phyloP scores from a whole-genome alignment of 2,329 filamentous ascomycete genomes.

The Tolypocladium cylindrosporum region DNA sequence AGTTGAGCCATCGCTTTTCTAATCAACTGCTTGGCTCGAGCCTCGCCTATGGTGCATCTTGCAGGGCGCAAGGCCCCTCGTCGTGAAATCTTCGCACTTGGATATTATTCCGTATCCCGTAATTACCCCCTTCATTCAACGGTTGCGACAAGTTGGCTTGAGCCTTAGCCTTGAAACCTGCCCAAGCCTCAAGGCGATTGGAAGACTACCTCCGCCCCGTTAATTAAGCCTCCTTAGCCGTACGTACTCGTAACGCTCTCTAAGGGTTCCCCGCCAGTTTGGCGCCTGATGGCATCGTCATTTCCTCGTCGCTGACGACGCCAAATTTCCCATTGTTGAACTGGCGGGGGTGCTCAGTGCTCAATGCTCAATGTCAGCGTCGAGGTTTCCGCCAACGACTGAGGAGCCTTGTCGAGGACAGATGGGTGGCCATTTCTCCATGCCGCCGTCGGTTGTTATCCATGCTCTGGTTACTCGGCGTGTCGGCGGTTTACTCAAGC shows the following conservation, averaged over 20 bases:
- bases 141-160: not conserved
- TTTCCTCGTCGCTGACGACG: too few relatives aligned
- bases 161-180: not conserved
- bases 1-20: not conserved
- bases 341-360: not conserved
- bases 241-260: not conserved
- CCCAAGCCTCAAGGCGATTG: not conserved
- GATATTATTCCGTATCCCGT: too few relatives aligned
- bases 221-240: not conserved
- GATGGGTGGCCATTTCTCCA: not conserved
- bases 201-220: not conserved
- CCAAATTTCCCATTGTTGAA: not conserved
- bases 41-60: not conserved
- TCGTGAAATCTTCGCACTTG: not conserved
- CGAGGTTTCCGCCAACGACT: not conserved
- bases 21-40: not conserved
- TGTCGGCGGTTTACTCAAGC: not conserved
- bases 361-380: not conserved
- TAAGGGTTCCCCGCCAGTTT: not conserved
- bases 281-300: not conserved
- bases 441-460: not conserved
- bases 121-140: not conserved
- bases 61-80: not conserved
- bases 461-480: not conserved
- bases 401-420: not conserved